Percentiles rank a stretch among this genome's conserved stretches.
Conservation (phyloP, 2,329 filamentous ascomycete species). For the Lecanoromycetidae sp. region DNA sequence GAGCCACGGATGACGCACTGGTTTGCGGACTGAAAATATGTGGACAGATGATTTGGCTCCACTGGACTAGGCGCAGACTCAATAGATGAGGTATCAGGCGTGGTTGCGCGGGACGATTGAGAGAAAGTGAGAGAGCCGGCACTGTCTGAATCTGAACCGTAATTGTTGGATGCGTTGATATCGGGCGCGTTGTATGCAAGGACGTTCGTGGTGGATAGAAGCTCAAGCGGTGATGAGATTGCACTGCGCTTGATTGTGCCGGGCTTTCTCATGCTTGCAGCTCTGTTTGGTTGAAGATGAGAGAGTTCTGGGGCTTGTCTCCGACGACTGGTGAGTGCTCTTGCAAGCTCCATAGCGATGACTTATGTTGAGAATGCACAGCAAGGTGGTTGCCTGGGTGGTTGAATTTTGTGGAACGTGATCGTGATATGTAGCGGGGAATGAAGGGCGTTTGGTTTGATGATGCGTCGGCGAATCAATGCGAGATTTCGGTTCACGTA, state of each 20-base stretch:
- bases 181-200: constrained; percentile 88
- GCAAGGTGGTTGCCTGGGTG: not conserved
- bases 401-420: not conserved
- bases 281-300: constrained; percentile 32
- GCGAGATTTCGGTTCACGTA: too few relatives aligned
- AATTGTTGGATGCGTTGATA: constrained; percentile 80
- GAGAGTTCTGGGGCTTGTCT: constrained; percentile 34
- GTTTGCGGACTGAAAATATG: constrained; percentile 55
- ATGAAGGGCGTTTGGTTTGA: constrained; percentile 1
- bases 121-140: constrained; percentile 22
- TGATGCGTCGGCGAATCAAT: too few relatives aligned
- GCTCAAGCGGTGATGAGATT: constrained; percentile 76
- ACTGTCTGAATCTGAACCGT: constrained; percentile 55
- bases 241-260: constrained; percentile 36
- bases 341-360: constrained; percentile 21
- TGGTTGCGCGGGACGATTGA: constrained; percentile 51
- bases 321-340: constrained; percentile 38
- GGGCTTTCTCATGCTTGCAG: constrained; percentile 33
- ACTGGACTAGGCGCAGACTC: constrained; percentile 35
- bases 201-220: constrained; percentile 92
- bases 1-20: constrained; percentile 43
- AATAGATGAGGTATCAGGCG: constrained; percentile 51
- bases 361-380: not conserved
- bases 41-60: constrained; percentile 43
- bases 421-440: constrained; percentile 12